Base-by-base conservation (phyloP, 2,329 filamentous ascomycete species). In the Phyllosticta citribraziliensis region DNA sequence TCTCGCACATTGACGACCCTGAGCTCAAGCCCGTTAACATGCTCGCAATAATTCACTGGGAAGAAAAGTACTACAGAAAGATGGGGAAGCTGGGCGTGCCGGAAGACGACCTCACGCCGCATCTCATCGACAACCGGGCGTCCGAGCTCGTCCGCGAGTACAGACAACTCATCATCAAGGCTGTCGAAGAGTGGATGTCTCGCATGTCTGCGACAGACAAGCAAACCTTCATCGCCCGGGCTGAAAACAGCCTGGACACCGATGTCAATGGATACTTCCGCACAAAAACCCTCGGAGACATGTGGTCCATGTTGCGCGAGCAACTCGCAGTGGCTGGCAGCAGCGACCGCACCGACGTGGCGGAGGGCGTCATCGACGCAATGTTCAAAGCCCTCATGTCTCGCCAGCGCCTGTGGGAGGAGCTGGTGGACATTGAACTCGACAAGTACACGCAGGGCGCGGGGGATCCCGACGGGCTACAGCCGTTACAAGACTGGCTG, bases 301-400 rank as follows among this genome's bases (percentile, higher is more conserved):
- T 97, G 80, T 99, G 95, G 92, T 88, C 92, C 63, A 97, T 99
- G 91, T 80, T 99, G 65, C 86, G 89, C 66, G 93, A 99, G 74
- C 94, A 99, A 74, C 83, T 96, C 35, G 84, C 88, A 65, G 90
- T 91, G 0, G 92, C 92, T 4, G 87, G 86, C 51, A 88, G 89
- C 68, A 96, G 91, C 53, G 84, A 92, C 70, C 88, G 94, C 57
- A 83, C 86, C 60, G 94, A 97, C 70, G 91, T 99, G 0, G 87
- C 93, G 9, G 93, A 97, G 76, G 94, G 94, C 65, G 92, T 97
- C 47, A 87, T 97, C 57, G 94, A 97, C 73, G 88, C 92, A 72
- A 97, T 97, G 90, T 93, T 97, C 76, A 81, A 89, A 56, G 87
- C 92, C 14, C 82, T 99, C 52, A 89, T 91, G 66, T 79, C 82